Percentiles rank a stretch among this genome's conserved stretches.
These are phyloP conservation scores for Allantophomopsis lycopodina DNA, from an alignment of 2,329 filamentous ascomycete species.

Conservation along the genomic window DNA sequence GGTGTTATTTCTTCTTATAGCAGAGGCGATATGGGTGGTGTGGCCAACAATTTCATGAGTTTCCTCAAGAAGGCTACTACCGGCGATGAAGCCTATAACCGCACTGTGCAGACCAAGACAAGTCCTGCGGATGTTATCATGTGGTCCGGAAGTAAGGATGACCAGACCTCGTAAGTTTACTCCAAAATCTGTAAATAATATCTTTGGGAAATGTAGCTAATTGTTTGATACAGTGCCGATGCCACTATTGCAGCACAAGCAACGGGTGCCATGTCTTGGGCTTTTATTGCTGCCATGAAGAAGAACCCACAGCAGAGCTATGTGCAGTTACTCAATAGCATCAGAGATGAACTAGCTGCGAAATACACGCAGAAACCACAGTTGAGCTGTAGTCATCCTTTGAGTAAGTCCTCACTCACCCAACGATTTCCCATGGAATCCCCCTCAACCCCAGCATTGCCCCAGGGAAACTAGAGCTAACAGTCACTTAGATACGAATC, in stretches of 20 bases:
- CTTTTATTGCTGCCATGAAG: conserved; percentile 82
- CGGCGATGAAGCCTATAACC: conserved; percentile 66
- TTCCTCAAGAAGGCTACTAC: conserved; percentile 79
- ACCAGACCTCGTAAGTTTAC: conserved; percentile 71
- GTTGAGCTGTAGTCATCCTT: conserved; percentile 86
- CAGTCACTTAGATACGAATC: conserved; percentile 39
- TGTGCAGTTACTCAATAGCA: conserved; percentile 86
- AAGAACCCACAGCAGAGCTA: conserved; percentile 95
- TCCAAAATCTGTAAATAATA: conserved; percentile 37
- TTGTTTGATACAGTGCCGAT: conserved; percentile 51
- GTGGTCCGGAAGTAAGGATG: conserved; percentile 95
- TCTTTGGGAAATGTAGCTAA: background rate
- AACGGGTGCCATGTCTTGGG: conserved; percentile 96
- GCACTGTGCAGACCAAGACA: conserved; percentile 78
- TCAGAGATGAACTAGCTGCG: conserved; percentile 81
- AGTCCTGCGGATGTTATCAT: conserved; percentile 92
- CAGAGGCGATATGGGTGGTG: conserved; percentile 71
- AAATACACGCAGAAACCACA: conserved; percentile 95
- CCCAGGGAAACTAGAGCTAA: conserved; percentile 5
- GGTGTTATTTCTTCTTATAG: conserved; percentile 48
- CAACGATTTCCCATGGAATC: conserved; percentile 17
- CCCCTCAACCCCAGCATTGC: conserved; percentile 8
- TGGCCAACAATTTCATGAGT: conserved; percentile 66
- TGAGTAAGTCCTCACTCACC: conserved; percentile 43
- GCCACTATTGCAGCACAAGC: conserved; percentile 78